Percentiles rank a stretch among this genome's conserved stretches.
Evolutionary conservation across 495 filamentous ascomycete species (phyloP).

Genomic region (Tetracladium setigerum): DNA sequence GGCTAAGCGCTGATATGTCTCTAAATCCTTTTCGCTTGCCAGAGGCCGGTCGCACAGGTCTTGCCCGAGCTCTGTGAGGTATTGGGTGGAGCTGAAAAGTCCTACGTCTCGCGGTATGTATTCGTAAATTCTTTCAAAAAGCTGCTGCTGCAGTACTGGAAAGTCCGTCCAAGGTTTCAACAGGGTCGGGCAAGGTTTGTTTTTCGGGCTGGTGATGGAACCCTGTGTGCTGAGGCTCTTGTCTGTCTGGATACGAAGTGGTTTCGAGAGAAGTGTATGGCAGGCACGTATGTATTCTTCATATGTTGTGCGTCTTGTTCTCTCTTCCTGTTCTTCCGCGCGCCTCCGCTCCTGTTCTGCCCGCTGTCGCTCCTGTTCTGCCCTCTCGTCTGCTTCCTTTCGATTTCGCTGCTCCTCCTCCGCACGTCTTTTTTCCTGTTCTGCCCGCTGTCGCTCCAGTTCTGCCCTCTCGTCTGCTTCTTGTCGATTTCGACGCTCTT

Average conservation of each 20-base stretch:
- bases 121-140: constrained; percentile 22
- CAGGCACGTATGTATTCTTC: constrained; percentile 28
- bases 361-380: constrained; percentile 11
- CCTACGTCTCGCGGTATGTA: constrained; percentile 14
- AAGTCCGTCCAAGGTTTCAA: constrained; percentile 28
- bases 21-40: constrained; percentile 27
- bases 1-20: constrained; percentile 26
- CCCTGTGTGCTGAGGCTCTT: constrained; percentile 23
- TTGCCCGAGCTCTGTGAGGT: constrained; percentile 20
- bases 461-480: constrained; percentile 11
- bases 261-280: constrained; percentile 28
- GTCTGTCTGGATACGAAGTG: constrained; percentile 28
- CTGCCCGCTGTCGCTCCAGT: constrained; percentile 3
- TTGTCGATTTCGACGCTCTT: constrained; percentile 2
- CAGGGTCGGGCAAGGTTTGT: constrained; percentile 25
- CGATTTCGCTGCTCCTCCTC: constrained; percentile 2
- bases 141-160: constrained; percentile 16
- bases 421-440: not conserved
- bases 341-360: constrained; percentile 13
- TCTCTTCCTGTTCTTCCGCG: constrained; percentile 8
- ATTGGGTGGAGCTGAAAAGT: constrained; percentile 17
- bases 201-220: constrained; percentile 14
- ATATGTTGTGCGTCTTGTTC: constrained; percentile 27
- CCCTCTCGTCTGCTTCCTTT: constrained; percentile 7
- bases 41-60: constrained; percentile 16